Evolutionary conservation across 2,329 filamentous ascomycete species (phyloP).

Genomic region (Aspergillus quadricinctus): DNA sequence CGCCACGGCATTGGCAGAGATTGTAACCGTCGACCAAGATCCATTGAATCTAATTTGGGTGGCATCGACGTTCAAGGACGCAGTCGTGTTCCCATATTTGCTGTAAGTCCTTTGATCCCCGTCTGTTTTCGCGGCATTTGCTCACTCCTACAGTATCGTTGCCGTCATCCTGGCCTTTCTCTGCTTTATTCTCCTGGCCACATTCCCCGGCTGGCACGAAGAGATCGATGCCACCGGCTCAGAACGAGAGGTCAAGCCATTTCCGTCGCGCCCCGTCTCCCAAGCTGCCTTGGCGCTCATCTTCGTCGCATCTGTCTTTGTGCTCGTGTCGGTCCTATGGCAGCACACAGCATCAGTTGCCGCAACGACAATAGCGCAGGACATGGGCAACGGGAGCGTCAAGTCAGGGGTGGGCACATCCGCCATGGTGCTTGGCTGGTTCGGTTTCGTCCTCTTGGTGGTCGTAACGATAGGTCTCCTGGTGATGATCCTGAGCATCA

Average conservation of each 20-base stretch:
- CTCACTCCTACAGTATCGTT: constrained; percentile 65
- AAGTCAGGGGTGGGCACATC: constrained; percentile 84
- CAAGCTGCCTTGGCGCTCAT: constrained; percentile 92
- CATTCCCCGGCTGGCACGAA: constrained; percentile 97
- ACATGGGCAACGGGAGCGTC: constrained; percentile 85
- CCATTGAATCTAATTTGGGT: constrained; percentile 97
- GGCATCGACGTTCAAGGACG: constrained; percentile 94
- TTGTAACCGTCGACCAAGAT: constrained; percentile 86
- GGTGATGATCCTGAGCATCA: constrained; percentile 94
- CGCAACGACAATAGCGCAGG: constrained; percentile 87
- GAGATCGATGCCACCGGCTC: constrained; percentile 75
- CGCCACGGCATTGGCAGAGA: constrained; percentile 84
- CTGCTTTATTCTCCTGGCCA: constrained; percentile 89
- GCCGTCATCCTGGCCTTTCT: constrained; percentile 96
- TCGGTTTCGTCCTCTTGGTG: constrained; percentile 87
- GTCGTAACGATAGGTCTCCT: constrained; percentile 91
- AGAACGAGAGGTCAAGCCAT: constrained; percentile 87
- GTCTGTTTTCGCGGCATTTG: not conserved
- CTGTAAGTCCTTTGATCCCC: constrained; percentile 59
- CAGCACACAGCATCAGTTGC: constrained; percentile 91
- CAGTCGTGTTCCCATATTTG: constrained; percentile 95
- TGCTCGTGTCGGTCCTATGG: constrained; percentile 59
- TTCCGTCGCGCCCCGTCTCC: constrained; percentile 86
- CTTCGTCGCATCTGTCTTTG: constrained; percentile 64
- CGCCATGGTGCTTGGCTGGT: constrained; percentile 97